Conservation (phyloP, 2,329 filamentous ascomycete species). For the Aspergillus candidus region DNA sequence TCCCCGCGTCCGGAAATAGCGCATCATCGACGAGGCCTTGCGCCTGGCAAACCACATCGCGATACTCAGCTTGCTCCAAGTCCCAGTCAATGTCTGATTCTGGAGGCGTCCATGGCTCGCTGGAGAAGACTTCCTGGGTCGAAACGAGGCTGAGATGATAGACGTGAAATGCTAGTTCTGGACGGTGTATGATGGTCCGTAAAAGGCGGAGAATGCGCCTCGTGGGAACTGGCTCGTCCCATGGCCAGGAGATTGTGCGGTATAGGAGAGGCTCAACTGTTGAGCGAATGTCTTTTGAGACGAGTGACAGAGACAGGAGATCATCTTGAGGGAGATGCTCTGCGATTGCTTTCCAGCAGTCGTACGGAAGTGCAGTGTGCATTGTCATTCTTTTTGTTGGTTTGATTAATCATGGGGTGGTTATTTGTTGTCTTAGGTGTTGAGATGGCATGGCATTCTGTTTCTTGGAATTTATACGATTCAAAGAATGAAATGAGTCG, state of each 20-base stretch:
- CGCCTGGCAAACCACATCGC: background rate
- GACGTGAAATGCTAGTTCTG: background rate
- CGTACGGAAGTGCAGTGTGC: background rate
- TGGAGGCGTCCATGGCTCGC: background rate
- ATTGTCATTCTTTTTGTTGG: too few relatives aligned
- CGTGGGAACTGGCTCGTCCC: background rate
- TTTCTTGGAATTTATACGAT: too few relatives aligned
- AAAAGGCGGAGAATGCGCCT: background rate
- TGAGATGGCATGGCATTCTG: too few relatives aligned
- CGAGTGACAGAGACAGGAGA: background rate
- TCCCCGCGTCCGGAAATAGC: background rate
- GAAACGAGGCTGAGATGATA: conserved; percentile 1
- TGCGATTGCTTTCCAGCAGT: background rate
- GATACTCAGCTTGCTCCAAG: background rate
- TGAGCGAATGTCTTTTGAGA: background rate
- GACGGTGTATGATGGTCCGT: background rate
- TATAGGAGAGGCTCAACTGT: background rate
- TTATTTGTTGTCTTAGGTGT: too few relatives aligned
- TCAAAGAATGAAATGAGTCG: too few relatives aligned
- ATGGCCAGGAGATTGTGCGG: background rate
- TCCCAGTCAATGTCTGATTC: background rate
- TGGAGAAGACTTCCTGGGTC: background rate
- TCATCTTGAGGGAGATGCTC: background rate
- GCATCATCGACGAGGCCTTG: background rate
- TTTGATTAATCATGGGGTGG: too few relatives aligned